A percentile compares a stretch with the other conserved stretches of the same genome.
phyloP scores from a whole-genome alignment of 1,284 basidiomycete species.

The Cystobasidium pallidum region DNA sequence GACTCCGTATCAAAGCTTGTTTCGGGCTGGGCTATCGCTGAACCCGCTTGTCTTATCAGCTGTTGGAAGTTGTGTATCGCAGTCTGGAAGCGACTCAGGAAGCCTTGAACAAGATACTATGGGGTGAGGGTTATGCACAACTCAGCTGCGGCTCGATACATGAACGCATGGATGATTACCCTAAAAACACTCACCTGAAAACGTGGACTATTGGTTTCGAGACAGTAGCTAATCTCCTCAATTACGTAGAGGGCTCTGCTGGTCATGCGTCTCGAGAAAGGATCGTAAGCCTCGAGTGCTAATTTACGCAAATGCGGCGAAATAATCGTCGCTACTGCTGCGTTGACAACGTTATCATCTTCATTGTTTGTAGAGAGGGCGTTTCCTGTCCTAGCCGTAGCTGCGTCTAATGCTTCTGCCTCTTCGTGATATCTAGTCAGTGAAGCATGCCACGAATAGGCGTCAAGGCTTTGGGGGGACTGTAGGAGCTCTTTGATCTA shows the following conservation, averaged over 20 bases:
- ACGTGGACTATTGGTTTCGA: constrained; percentile 66
- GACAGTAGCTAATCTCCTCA: constrained; percentile 71
- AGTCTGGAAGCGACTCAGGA: constrained; percentile 58
- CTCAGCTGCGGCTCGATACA: background rate
- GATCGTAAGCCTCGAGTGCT: constrained; percentile 74
- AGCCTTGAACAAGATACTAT: constrained; percentile 70
- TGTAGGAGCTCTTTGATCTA: constrained; percentile 54
- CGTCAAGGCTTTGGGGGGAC: constrained; percentile 69
- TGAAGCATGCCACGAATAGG: constrained; percentile 78
- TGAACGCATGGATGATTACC: background rate
- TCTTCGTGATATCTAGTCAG: constrained; percentile 72
- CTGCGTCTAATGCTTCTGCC: constrained; percentile 14
- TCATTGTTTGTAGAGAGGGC: constrained; percentile 61
- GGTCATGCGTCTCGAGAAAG: constrained; percentile 73
- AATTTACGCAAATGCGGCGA: constrained; percentile 74
- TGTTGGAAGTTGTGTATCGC: constrained; percentile 62
- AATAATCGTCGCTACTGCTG: constrained; percentile 81
- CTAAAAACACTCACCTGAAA: constrained; percentile 67
- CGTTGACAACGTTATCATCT: constrained; percentile 83
- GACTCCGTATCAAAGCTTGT: constrained; percentile 75
- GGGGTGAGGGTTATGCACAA: background rate
- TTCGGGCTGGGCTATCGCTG: constrained; percentile 55
- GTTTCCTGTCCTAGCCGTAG: constrained; percentile 56
- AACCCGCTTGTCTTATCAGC: constrained; percentile 60
- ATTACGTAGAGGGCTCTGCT: constrained; percentile 70